Conservation (phyloP, 2,329 filamentous ascomycete species). For the Diaporthe helianthi region DNA sequence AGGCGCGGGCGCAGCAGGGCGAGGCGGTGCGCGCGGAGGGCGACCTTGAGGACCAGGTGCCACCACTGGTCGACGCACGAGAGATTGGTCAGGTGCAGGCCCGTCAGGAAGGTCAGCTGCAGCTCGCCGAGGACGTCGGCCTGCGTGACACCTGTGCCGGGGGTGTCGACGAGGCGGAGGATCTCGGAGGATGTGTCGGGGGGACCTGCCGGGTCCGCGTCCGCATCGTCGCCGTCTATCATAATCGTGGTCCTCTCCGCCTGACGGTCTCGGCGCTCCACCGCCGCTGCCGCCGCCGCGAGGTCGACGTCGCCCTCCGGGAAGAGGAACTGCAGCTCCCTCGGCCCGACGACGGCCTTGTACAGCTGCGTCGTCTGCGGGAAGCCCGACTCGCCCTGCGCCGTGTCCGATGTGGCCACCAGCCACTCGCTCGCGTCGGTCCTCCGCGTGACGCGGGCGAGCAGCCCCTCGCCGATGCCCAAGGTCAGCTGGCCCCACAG, state of each 20-base stretch:
- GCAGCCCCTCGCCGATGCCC: conserved; percentile 52
- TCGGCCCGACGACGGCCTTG: conserved; percentile 40
- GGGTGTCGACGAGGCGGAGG: conserved; percentile 46
- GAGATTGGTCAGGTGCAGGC: conserved; percentile 63
- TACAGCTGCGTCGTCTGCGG: conserved; percentile 46
- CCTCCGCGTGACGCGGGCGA: conserved; percentile 56
- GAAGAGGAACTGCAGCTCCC: conserved; percentile 58
- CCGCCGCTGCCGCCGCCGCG: conserved; percentile 33
- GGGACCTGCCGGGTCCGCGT: conserved; percentile 32
- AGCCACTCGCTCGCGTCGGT: conserved; percentile 53
- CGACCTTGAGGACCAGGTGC: conserved; percentile 58
- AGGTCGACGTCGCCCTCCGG: conserved; percentile 53
- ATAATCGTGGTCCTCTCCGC: background rate
- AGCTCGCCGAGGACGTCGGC: conserved; percentile 64
- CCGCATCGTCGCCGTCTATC: background rate
- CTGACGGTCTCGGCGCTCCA: background rate
- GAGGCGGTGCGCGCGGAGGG: conserved; percentile 59
- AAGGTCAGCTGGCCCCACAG: conserved; percentile 62
- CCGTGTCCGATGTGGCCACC: conserved; percentile 60
- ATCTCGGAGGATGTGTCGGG: conserved; percentile 59
- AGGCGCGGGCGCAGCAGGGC: conserved; percentile 52
- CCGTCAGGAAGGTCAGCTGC: conserved; percentile 65
- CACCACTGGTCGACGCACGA: conserved; percentile 69
- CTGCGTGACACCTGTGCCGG: conserved; percentile 40
- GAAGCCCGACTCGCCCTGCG: conserved; percentile 51